Base-by-base conservation (phyloP, 192 early-diverging fungal genomes). In the Backusella tuberculispora region DNA sequence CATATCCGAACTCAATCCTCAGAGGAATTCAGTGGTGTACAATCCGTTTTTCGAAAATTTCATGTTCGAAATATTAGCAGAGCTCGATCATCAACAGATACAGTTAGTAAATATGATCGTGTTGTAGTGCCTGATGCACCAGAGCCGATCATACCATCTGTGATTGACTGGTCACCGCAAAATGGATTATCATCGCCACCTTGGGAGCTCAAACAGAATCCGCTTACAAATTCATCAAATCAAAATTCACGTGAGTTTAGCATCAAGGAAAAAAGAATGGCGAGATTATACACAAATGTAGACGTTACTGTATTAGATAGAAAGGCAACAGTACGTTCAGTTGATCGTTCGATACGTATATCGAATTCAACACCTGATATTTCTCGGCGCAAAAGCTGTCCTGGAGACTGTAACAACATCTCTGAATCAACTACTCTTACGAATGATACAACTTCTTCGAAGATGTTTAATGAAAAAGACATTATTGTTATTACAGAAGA, bases 401-500 rank as follows among this genome's bases (percentile, higher is more conserved):
- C 65, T 19, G 19, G n/a, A 21, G 37, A 66, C 8, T 37, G 41
- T 19, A 15, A 38, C 2, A 9, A 5, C 4, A 41, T 4, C 3
- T n/a, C 40, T 41, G 38, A n/a, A 13, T 5, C 29, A 38, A 37
- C 24, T 17, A 14, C 14, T 6, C 63, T 56, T 21, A 19, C 6
- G 3, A 24, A 24, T 56, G 19, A 56, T 56, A 56, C 21, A 56
- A 9, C 50, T 4, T 3, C 6, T 21, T 56, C 50, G 9, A 4
- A 19, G 15, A 66, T 3, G 19, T 66, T 66, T n/a, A 41, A 9
- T n/a, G 65, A 66, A 42, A 66, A 42, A 19, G 65, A 66, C 19
- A 66, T 66, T 6, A 24, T 66, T 41, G 34, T 41, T 41, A 66
- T 66, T 41, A 66, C 65, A 37, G 65, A 66, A 17, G 38, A 66